A percentile compares a stretch with the other conserved stretches of the same genome.
Evolutionary conservation across 2,329 filamentous ascomycete genomes (phyloP).

Genomic region (Epichloe gansuensis): DNA sequence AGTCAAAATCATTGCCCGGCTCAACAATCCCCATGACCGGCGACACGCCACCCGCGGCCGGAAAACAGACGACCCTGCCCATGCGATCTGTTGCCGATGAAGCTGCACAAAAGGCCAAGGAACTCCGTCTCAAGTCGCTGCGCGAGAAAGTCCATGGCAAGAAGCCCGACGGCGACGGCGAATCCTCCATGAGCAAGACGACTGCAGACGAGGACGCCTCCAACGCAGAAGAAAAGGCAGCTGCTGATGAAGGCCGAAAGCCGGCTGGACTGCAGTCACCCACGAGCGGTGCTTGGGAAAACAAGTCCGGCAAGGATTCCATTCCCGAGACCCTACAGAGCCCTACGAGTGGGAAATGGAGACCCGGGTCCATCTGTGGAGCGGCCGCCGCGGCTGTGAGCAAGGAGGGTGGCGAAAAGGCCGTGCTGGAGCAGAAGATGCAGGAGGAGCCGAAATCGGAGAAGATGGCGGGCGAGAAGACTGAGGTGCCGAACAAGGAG

Average conservation of each 20-base stretch:
- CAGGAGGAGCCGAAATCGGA: conserved; percentile 25
- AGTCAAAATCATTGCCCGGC: conserved; percentile 11
- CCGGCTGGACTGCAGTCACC: conserved; percentile 18
- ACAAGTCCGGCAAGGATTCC: background rate
- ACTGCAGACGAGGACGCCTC: background rate
- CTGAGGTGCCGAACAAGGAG: conserved; percentile 10
- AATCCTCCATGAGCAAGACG: background rate
- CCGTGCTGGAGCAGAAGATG: conserved; percentile 22
- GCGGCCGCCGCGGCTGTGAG: conserved; percentile 17
- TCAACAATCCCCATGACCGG: conserved; percentile 12
- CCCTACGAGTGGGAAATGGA: conserved; percentile 8
- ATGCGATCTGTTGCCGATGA: conserved; percentile 49
- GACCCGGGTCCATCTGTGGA: background rate
- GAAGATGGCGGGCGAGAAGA: conserved; percentile 13
- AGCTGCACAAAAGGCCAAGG: conserved; percentile 50
- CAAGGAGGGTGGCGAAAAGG: conserved; percentile 24
- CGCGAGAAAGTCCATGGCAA: conserved; percentile 43
- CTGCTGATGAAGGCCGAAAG: conserved; percentile 5
- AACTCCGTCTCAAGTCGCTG: conserved; percentile 39
- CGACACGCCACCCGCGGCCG: conserved; percentile 13
- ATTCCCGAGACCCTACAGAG: conserved; percentile 10
- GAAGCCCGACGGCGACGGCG: conserved; percentile 14
- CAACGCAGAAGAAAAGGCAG: conserved; percentile 6
- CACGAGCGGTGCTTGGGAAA: conserved; percentile 6
- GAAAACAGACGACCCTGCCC: conserved; percentile 22